Base-by-base conservation (phyloP, 768 basidiomycete genomes). In the Mycena maculata region DNA sequence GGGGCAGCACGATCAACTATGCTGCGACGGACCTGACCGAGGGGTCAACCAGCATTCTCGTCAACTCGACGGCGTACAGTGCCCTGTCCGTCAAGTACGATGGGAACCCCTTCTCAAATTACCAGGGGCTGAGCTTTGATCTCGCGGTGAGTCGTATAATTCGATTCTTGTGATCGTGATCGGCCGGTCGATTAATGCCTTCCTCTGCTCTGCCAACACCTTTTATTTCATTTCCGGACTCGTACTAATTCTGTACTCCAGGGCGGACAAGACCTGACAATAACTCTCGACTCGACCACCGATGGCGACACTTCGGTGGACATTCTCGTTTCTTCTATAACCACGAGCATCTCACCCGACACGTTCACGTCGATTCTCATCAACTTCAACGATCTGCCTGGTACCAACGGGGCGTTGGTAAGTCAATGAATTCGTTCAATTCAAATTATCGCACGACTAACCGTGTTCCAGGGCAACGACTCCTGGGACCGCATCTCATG, bases 401-500 rank as follows among this genome's bases (percentile, higher is more conserved):
- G 82, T 2, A 80, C 73, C 39, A 81, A 82, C 27, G 73, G 71
- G 20, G 76, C 77, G 13, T 73, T 87, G 54, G 84, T 81, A 27
- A 44, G 73, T 45, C n/a, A n/a, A n/a, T n/a, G n/a, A n/a, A n/a
- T n/a, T n/a, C n/a, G n/a, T n/a, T n/a, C n/a, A n/a, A n/a, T n/a
- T n/a, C n/a, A n/a, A n/a, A n/a, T n/a, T n/a, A n/a, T 8, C 10
- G 22, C 5, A 30, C 27, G 22, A n/a, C 22, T 10, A 53, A 8
- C 57, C 42, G 16, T 44, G 56, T 49, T 18, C 28, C 33, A 84
- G 81, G 79, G 77, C 16, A 73, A 72, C 61, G 83, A 76, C 25
- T 82, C 80, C 20, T 86, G 86, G 86, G 83, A 87, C 63, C 83
- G 86, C 60, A 77, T 87, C 49, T 83, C 71, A 50, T 84, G 82